Conservation (phyloP, 176 grass and related monocot species). For the Tillandsia fasciculata region DNA sequence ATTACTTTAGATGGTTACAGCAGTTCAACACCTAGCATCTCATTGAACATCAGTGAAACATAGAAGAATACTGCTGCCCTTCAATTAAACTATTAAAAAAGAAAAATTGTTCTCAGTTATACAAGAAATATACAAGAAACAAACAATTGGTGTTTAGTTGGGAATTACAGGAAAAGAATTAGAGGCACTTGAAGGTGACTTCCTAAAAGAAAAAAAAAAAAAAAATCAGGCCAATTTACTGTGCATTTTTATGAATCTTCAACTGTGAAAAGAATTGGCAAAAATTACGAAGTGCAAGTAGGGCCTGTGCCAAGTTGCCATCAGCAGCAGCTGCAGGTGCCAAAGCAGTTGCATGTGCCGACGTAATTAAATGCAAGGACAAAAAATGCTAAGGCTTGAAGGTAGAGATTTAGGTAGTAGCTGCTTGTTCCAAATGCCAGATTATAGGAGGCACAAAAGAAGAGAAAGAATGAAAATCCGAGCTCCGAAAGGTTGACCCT, state of each 20-base stretch:
- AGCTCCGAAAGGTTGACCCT: constrained; percentile 65
- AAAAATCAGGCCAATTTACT: constrained; percentile 5
- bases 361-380: constrained; percentile 69
- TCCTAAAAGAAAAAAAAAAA: constrained; percentile 1
- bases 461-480: constrained; percentile 59
- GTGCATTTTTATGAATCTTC: constrained; percentile 7
- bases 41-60: not conserved
- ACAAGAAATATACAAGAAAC: too few species aligned
- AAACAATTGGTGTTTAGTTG: not conserved
- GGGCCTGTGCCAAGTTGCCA: constrained; percentile 13
- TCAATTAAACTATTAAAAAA: constrained; percentile 3
- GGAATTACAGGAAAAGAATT: too few species aligned
- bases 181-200: not conserved
- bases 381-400: constrained; percentile 66
- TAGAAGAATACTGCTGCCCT: constrained; percentile 2
- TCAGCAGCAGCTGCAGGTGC: constrained; percentile 36
- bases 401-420: constrained; percentile 70
- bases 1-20: too few species aligned
- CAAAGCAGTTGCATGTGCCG: constrained; percentile 42
- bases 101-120: constrained; percentile 4
- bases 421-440: constrained; percentile 41
- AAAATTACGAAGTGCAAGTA: constrained; percentile 21
- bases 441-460: constrained; percentile 83
- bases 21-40: not conserved
- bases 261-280: not conserved